Evolutionary conservation across 2,329 filamentous ascomycete species (phyloP).

Genomic region (Nemania serpens): DNA sequence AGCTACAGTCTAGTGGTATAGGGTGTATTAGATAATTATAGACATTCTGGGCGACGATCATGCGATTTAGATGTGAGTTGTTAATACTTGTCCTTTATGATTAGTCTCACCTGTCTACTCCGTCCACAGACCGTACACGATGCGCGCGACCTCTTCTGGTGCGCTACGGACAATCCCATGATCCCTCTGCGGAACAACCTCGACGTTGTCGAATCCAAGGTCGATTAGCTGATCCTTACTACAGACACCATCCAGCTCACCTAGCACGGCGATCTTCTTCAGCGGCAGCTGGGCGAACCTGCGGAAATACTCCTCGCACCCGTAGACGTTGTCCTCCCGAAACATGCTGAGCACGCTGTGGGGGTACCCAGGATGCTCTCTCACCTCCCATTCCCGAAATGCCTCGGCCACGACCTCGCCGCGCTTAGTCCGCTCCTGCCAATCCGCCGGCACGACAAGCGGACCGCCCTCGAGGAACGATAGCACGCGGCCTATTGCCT

Average conservation of each 20-base stretch:
- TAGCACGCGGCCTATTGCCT: constrained; percentile 8
- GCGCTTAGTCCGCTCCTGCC: constrained; percentile 7
- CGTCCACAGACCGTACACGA: constrained; percentile 19
- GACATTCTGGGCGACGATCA: too few relatives aligned
- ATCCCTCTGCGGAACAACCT: constrained; percentile 2
- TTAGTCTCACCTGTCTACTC: background rate
- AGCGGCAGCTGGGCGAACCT: constrained; percentile 15
- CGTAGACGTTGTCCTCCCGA: constrained; percentile 13
- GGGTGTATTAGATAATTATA: too few relatives aligned
- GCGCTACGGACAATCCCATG: constrained; percentile 15
- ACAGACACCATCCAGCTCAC: constrained; percentile 13
- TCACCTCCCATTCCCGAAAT: constrained; percentile 18
- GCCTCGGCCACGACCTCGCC: constrained; percentile 25
- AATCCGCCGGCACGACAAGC: constrained; percentile 22
- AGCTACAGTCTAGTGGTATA: too few relatives aligned
- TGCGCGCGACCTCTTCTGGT: constrained; percentile 14
- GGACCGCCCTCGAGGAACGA: constrained; percentile 18
- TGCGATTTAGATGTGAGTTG: background rate
- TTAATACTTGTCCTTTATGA: background rate
- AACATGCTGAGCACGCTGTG: constrained; percentile 24
- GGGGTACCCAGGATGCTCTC: constrained; percentile 12
- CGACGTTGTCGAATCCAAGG: constrained; percentile 12
- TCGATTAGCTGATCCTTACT: background rate
- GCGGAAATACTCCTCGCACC: constrained; percentile 19
- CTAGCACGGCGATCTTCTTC: constrained; percentile 14